phyloP scores from a whole-genome alignment of 345 rosid genomes.

The Gossypium arboreum region DNA sequence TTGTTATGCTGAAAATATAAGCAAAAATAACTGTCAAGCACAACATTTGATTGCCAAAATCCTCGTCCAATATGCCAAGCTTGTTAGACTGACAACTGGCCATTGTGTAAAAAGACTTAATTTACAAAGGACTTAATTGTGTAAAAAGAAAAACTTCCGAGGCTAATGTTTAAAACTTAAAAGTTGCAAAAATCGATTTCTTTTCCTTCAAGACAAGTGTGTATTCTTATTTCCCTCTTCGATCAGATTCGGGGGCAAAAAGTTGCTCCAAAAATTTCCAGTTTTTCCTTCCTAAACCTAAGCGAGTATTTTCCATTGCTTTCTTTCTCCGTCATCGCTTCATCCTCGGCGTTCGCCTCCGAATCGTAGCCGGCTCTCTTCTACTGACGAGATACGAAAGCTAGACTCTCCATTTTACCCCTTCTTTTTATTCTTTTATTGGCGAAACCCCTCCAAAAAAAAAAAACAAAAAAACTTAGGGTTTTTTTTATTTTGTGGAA shows the following conservation, averaged over 20 bases:
- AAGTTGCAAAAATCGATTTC: background rate
- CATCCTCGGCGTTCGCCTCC: background rate
- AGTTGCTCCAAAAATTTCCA: background rate
- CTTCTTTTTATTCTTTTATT: background rate
- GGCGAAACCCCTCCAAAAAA: background rate
- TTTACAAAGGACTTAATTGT: background rate
- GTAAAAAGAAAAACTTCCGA: background rate
- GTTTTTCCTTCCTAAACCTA: background rate
- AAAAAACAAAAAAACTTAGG: background rate
- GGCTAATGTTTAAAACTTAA: background rate
- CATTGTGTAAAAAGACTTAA: too few relatives aligned
- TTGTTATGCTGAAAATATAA: too few relatives aligned
- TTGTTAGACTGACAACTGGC: too few relatives aligned
- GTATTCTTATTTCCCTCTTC: background rate
- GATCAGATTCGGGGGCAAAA: background rate
- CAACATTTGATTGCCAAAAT: too few relatives aligned
- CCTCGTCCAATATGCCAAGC: too few relatives aligned
- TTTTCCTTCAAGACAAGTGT: conserved; percentile 5
- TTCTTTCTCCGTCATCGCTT: background rate
- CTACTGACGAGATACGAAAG: background rate
- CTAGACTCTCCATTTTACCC: background rate
- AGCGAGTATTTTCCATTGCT: background rate
- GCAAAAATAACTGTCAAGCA: too few relatives aligned
- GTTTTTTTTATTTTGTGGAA: background rate
- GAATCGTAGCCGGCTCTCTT: background rate